phyloP scores from a whole-genome alignment of 1,284 basidiomycete species.

The Fomitopsis palustris region DNA sequence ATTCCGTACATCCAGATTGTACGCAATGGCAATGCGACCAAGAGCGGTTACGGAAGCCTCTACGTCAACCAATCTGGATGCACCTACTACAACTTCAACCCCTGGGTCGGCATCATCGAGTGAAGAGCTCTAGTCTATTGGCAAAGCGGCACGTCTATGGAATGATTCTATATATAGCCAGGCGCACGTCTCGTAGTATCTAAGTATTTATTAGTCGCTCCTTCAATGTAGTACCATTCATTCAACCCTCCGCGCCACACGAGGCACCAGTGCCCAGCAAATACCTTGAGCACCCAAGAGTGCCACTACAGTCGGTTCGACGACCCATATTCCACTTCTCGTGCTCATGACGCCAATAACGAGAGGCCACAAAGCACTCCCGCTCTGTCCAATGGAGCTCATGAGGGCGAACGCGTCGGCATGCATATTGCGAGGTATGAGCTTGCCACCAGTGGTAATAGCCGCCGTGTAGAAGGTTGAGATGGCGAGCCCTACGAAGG shows the following conservation, averaged over 20 bases:
- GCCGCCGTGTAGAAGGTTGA: conserved; percentile 32
- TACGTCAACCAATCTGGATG: conserved; percentile 15
- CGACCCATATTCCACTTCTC: conserved; percentile 31
- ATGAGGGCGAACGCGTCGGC: conserved; percentile 32
- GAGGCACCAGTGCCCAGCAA: conserved; percentile 25
- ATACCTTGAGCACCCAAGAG: conserved; percentile 25
- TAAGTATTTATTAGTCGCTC: not conserved
- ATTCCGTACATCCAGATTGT: conserved; percentile 29
- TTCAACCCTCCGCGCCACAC: conserved; percentile 11
- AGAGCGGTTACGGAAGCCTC: conserved; percentile 26
- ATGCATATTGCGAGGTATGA: conserved; percentile 30
- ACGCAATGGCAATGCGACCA: conserved; percentile 20
- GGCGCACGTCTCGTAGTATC: not conserved
- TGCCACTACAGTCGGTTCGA: conserved; percentile 27
- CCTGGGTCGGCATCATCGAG: conserved; percentile 2
- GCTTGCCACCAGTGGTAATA: conserved; percentile 26
- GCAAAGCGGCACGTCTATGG: not conserved
- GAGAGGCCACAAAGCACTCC: conserved; percentile 32
- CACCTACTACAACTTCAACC: conserved; percentile 9
- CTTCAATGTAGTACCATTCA: not conserved
- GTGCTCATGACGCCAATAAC: conserved; percentile 32
- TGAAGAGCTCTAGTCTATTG: not conserved
- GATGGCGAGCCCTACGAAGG: conserved; percentile 32
- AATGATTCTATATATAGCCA: not conserved
- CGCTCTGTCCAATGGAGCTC: conserved; percentile 31